Conservation (phyloP, 2,329 filamentous ascomycete species). For the Pseudogymnoascus sp. region DNA sequence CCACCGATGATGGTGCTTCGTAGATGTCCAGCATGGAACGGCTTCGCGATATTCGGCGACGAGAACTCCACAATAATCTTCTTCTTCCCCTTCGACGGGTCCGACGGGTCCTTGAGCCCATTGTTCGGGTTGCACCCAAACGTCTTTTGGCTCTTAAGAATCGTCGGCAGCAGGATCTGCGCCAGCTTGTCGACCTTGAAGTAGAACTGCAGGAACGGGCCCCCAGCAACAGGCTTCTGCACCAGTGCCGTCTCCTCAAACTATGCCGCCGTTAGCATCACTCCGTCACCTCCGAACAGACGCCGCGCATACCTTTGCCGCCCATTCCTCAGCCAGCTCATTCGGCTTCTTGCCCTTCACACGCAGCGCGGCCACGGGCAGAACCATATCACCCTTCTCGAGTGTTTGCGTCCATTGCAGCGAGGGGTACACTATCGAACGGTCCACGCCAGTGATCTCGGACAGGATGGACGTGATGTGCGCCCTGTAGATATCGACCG, state of each 20-base stretch:
- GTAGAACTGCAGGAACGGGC: conserved; percentile 70
- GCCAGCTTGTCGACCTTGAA: conserved; percentile 62
- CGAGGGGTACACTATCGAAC: conserved; percentile 62
- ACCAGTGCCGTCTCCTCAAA: conserved; percentile 67
- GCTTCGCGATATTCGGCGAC: conserved; percentile 79
- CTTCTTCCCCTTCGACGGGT: conserved; percentile 41
- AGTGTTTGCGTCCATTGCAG: conserved; percentile 71
- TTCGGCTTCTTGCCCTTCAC: conserved; percentile 62
- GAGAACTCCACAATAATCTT: conserved; percentile 70
- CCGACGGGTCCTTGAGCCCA: conserved; percentile 51
- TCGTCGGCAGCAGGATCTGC: conserved; percentile 57
- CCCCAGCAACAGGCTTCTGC: conserved; percentile 56
- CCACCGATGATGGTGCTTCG: conserved; percentile 70
- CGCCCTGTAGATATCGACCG: conserved; percentile 69
- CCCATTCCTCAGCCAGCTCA: conserved; percentile 54
- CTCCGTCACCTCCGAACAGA: neutral
- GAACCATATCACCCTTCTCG: conserved; percentile 73
- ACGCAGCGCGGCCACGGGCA: conserved; percentile 72
- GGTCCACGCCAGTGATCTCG: conserved; percentile 60
- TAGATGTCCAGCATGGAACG: conserved; percentile 67
- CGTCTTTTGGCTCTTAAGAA: conserved; percentile 49
- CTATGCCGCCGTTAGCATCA: conserved; percentile 29
- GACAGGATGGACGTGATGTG: conserved; percentile 64
- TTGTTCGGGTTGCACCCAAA: conserved; percentile 57
- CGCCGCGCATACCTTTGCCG: conserved; percentile 41